These are phyloP conservation scores for Cicer cuneatum DNA, from an alignment of 306 rosid species.

Conservation along the genomic window DNA sequence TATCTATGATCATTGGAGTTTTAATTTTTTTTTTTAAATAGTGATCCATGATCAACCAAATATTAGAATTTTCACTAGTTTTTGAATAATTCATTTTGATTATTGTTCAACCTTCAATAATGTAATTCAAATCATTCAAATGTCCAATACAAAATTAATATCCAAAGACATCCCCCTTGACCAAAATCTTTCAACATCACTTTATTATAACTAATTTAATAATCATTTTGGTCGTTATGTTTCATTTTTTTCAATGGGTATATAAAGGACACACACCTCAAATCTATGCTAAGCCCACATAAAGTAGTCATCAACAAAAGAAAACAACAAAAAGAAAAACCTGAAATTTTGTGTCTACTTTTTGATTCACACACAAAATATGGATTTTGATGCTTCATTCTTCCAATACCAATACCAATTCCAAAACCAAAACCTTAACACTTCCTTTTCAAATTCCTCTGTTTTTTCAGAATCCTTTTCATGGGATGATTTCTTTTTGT, in stretches of 20 bases:
- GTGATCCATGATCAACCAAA: too few relatives aligned
- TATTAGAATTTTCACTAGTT: not conserved
- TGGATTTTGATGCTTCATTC: slow-evolving; percentile 48
- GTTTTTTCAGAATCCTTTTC: slow-evolving; percentile 26
- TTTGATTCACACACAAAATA: slow-evolving; percentile 12
- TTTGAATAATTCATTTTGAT: not conserved
- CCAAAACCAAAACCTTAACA: slow-evolving; percentile 30
- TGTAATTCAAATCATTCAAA: not conserved
- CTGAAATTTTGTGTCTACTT: slow-evolving; percentile 17
- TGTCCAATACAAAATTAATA: not conserved
- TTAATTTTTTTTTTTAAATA: too few relatives aligned
- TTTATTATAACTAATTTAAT: not conserved
- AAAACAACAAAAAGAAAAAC: not conserved
- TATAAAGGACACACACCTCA: slow-evolving; percentile 32
- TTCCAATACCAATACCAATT: slow-evolving; percentile 19
- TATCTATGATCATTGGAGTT: too few relatives aligned
- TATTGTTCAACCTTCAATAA: not conserved
- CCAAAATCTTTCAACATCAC: slow-evolving; percentile 37
- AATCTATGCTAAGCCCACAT: slow-evolving; percentile 16
- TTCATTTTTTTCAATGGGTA: slow-evolving; percentile 24
- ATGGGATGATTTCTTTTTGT: slow-evolving; percentile 48
- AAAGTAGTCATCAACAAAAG: not conserved
- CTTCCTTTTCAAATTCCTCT: slow-evolving; percentile 21
- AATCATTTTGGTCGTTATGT: slow-evolving; percentile 17
- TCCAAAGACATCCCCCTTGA: slow-evolving; percentile 46